Base-by-base conservation (phyloP, 345 rosid species). In the Hibiscus mutabilis region DNA sequence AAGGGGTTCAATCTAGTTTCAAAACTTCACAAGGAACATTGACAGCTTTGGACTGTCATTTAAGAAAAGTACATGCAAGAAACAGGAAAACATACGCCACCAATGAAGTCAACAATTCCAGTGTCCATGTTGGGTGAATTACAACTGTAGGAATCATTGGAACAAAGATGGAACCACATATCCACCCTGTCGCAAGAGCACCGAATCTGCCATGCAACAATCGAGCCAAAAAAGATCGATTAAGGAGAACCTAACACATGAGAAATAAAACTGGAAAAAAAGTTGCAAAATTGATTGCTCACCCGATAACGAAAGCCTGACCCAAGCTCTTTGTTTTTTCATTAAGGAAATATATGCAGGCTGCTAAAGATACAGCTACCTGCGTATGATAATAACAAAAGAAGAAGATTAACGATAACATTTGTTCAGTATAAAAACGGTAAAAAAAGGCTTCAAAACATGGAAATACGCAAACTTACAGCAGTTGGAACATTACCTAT, bases 321-420 rank as follows among this genome's bases (percentile, higher is more conserved):
- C 86, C 93, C 73, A 92, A 83, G 84, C 84, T 95, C 82, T 95
- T 86, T 47, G 97, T 90, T 89, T 95, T 95, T 80, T 95, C 93
- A 47, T 90, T 88, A 62, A 95, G 84, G 75, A 95, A 95, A 79
- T 89, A 92, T 75, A 90, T 80, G 91, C 99, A 95, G 56, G 99
- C 97, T 47, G 90, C 92, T 76, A 95, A 86, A 53, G 98, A 92
- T 2, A 95, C 98, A 24, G 97, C 96, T 65, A 95, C 99, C 97
- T 94, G 85, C 77, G 68, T 12, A 63, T 63, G 12, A 7, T 8
- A 62, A 18, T 11, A 37, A 19, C 15, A 1, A 4, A 33, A 31
- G 7, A 25, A 31, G 11, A 33, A 8, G 5, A 56, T 0, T 1
- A 16, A 44, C 3, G 3, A 62, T 3, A 2, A 15, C 5, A 9